Percentiles rank a stretch among this genome's conserved stretches.
Conservation (phyloP, 1,139 yeast species). For the Candida sojae region DNA sequence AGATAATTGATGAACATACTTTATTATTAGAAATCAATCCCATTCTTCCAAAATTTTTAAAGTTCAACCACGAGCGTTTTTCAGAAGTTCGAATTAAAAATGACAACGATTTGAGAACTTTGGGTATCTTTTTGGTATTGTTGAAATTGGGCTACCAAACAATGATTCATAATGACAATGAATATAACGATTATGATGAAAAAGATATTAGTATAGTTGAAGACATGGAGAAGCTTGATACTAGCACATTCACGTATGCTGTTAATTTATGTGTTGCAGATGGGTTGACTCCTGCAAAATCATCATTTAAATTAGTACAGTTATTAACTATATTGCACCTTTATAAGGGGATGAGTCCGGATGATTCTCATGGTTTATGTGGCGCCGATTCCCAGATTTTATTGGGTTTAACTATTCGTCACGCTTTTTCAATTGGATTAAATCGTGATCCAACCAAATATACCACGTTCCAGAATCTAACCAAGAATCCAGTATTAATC, state of each 20-base stretch:
- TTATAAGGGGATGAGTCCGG: slow-evolving; percentile 42
- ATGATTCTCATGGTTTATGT: slow-evolving; percentile 47
- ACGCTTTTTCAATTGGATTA: slow-evolving; percentile 46
- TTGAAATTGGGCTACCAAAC: slow-evolving; percentile 42
- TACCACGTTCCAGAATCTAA: slow-evolving; percentile 31
- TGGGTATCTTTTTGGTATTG: slow-evolving; percentile 35
- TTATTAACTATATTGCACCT: slow-evolving; percentile 33
- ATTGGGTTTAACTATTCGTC: slow-evolving; percentile 39
- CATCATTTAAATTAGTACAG: slow-evolving; percentile 38
- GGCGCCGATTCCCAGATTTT: slow-evolving; percentile 44
- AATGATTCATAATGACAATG: slow-evolving; percentile 38
- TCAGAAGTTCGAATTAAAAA: slow-evolving; percentile 25
- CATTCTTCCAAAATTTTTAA: slow-evolving; percentile 31
- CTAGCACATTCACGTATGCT: slow-evolving; percentile 26
- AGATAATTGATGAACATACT: slow-evolving; percentile 35
- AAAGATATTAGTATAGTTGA: slow-evolving; percentile 31
- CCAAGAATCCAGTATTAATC: slow-evolving; percentile 27
- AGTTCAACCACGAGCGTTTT: slow-evolving; percentile 21
- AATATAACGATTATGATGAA: slow-evolving; percentile 27
- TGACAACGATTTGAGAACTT: slow-evolving; percentile 33
- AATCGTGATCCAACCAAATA: slow-evolving; percentile 44
- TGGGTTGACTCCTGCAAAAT: slow-evolving; percentile 27
- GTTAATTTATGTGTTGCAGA: slow-evolving; percentile 37
- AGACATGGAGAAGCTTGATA: slow-evolving; percentile 26
- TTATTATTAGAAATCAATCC: slow-evolving; percentile 27